Base-by-base conservation (phyloP, 2,329 filamentous ascomycete species). In the Apiospora malaysiana region DNA sequence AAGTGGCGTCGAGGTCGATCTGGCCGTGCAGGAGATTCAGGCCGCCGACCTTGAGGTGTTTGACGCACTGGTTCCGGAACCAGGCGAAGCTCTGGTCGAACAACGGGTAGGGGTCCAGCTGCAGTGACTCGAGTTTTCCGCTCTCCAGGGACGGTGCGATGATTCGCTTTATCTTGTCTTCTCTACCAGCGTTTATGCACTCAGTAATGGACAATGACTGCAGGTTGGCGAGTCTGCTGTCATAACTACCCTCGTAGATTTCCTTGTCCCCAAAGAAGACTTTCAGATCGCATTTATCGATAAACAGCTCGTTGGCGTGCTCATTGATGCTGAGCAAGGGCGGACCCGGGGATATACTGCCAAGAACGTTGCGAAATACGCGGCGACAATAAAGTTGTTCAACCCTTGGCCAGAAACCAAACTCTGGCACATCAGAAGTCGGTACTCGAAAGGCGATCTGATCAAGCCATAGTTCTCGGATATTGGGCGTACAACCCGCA, bases 11-110 rank as follows among this genome's bases (percentile, higher is more conserved):
- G 8, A 75, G 51, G 10, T 42, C 65, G 25, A 71, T 51, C 2
- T 71, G 56, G 16, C 69, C 68, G 27, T 66, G 70, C 0, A 71
- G 92, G 0, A 91, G 90, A 0, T 90, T 91, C 14, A 93, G 82
- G 2, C 91, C 92, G 42, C 73, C 72, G 21, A 79, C 10, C 37
- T 71, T 73, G 14, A 79, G 72, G 46, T 74, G 75, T 6, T 66
- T 75, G 45, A 79, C 65, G n/a, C 70, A 69, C 1, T 75, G 47
- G 70, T 77, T 77, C 45, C 23, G 72, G 59, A 79, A 68, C 78
- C 77, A 79, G 51, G 68, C 59, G 23, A 93, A 82, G 1, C 91
- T 92, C 42, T 71, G 70, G 18, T 77, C 12, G 14, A 73, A 71
- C 40, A 76, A 72, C 14, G 71, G 72, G 66, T 69, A 59, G 21